Percentiles rank a stretch among this genome's conserved stretches.
phyloP scores from a whole-genome alignment of 148 eudicot genomes.

The Gaultheria prostrata region DNA sequence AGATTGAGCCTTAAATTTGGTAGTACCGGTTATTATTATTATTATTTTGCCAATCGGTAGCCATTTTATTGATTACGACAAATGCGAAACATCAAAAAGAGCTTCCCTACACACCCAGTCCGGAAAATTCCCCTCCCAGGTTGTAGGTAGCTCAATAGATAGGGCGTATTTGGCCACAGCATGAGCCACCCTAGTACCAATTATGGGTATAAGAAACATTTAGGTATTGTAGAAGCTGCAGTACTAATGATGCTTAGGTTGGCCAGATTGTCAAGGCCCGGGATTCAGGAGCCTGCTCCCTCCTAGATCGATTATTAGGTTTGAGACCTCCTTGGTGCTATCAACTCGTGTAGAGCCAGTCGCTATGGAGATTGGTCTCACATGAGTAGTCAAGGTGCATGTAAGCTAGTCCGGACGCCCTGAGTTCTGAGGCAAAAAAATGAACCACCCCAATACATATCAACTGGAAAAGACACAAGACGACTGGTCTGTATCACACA shows the following conservation, averaged over 20 bases:
- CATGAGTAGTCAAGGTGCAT: neutral
- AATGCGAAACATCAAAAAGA: too few relatives aligned
- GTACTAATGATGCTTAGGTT: neutral
- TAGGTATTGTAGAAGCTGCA: neutral
- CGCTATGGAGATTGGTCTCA: neutral
- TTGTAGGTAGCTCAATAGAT: too few relatives aligned
- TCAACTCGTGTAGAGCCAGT: neutral
- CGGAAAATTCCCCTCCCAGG: too few relatives aligned
- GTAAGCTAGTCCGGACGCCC: neutral
- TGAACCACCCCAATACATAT: neutral
- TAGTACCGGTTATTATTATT: too few relatives aligned
- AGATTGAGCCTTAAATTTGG: neutral
- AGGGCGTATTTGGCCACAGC: too few relatives aligned
- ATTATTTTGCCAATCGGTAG: too few relatives aligned
- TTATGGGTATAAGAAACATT: neutral
- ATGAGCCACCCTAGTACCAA: too few relatives aligned
- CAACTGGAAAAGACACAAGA: neutral
- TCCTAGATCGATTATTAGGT: neutral
- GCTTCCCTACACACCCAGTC: too few relatives aligned
- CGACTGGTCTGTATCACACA: constrained; percentile 11
- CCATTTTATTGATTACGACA: too few relatives aligned
- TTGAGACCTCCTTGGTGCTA: neutral
- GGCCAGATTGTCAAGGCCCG: neutral
- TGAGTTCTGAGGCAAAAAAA: neutral
- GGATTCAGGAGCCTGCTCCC: neutral